Conservation (phyloP, 1,284 basidiomycete genomes). For the Paramarasmius palmivorus region DNA sequence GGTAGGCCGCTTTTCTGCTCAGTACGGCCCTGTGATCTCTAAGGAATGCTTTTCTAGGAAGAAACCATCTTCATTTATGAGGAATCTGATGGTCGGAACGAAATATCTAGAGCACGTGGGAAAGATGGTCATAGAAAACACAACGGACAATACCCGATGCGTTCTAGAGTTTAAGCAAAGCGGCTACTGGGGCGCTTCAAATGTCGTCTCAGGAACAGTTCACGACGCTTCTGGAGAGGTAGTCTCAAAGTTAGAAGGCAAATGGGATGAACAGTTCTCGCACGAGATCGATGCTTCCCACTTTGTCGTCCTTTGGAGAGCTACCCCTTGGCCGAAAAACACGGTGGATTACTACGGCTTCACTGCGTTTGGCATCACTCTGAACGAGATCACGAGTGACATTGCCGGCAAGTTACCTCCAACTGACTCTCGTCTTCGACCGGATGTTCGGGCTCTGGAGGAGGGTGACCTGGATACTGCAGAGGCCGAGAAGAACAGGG, state of each 20-base stretch:
- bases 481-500: slow-evolving; percentile 71
- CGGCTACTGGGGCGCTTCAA: slow-evolving; percentile 79
- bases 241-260: slow-evolving; percentile 69
- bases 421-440: slow-evolving; percentile 84
- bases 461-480: slow-evolving; percentile 78
- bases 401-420: slow-evolving; percentile 70
- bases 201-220: slow-evolving; percentile 69
- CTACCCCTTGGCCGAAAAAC: slow-evolving; percentile 73
- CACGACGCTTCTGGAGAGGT: slow-evolving; percentile 53
- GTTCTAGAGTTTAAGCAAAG: slow-evolving; percentile 83
- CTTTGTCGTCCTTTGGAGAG: slow-evolving; percentile 77
- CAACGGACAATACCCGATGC: slow-evolving; percentile 54
- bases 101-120: slow-evolving; percentile 87
- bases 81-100: slow-evolving; percentile 87
- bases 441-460: slow-evolving; percentile 87
- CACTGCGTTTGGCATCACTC: slow-evolving; percentile 74
- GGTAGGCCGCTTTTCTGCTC: slow-evolving; percentile 41
- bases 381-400: slow-evolving; percentile 81
- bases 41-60: slow-evolving; percentile 47
- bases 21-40: background rate
- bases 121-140: slow-evolving; percentile 72
- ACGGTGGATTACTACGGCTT: slow-evolving; percentile 80
- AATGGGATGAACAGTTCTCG: slow-evolving; percentile 80
- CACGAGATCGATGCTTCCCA: slow-evolving; percentile 67
- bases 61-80: slow-evolving; percentile 85